These are phyloP conservation scores for Davidsoniella virescens DNA, from an alignment of 2,329 filamentous ascomycete genomes.

Conservation along the genomic window DNA sequence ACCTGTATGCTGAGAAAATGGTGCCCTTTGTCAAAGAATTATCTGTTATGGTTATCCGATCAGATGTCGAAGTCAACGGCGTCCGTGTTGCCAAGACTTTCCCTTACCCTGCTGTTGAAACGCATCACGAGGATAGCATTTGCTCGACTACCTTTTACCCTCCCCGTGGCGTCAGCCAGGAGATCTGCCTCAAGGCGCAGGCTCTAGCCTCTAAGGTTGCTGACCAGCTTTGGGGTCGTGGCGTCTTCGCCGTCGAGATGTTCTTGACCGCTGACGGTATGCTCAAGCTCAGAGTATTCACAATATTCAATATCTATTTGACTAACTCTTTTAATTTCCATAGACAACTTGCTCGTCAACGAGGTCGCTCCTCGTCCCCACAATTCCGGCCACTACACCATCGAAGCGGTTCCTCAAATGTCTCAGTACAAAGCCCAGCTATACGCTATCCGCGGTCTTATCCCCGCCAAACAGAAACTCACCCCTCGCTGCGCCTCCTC, in stretches of 20 bases:
- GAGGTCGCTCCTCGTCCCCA: conserved; percentile 71
- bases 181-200: conserved; percentile 49
- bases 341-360: conserved; percentile 56
- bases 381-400: conserved; percentile 91
- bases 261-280: conserved; percentile 62
- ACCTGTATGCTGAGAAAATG: conserved; percentile 82
- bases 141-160: conserved; percentile 87
- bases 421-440: conserved; percentile 91
- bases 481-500: conserved; percentile 41
- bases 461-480: conserved; percentile 38
- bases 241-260: conserved; percentile 93
- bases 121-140: conserved; percentile 85
- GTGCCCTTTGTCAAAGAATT: conserved; percentile 73
- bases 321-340: conserved; percentile 3
- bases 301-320: conserved; percentile 5
- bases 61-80: conserved; percentile 40
- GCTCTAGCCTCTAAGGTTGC: conserved; percentile 67
- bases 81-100: conserved; percentile 35
- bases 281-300: conserved; percentile 9
- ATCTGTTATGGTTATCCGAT: conserved; percentile 88
- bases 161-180: conserved; percentile 49
- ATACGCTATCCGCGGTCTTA: conserved; percentile 56
- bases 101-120: conserved; percentile 83
- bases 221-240: conserved; percentile 65
- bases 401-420: conserved; percentile 71